These are phyloP conservation scores for Puya raimondii DNA, from an alignment of 176 grass and related monocot genomes.

Conservation along the genomic window DNA sequence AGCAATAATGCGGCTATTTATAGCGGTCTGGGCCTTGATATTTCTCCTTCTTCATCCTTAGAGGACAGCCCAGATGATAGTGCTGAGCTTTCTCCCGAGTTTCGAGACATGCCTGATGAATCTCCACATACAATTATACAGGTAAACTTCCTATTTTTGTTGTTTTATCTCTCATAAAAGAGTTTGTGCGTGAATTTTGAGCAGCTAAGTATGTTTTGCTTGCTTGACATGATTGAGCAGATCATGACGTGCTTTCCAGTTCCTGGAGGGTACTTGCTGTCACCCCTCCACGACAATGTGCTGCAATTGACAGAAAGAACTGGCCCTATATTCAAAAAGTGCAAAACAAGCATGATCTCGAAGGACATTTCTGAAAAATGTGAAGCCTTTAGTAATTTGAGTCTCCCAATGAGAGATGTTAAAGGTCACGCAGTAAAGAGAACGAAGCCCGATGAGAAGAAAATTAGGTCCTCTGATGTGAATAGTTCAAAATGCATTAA, in stretches of 20 bases:
- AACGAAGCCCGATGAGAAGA: conserved; percentile 44
- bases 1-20: conserved; percentile 91
- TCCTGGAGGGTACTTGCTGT: conserved; percentile 68
- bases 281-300: conserved; percentile 50
- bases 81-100: conserved; percentile 49
- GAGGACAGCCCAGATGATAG: conserved; percentile 70
- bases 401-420: conserved; percentile 14
- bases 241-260: conserved; percentile 66
- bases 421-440: conserved; percentile 47
- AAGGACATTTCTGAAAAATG: conserved; percentile 31
- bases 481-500: conserved; percentile 40
- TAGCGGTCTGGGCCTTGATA: conserved; percentile 75
- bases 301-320: conserved; percentile 55
- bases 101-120: conserved; percentile 45
- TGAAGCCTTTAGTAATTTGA: conserved; percentile 15
- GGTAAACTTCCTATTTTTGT: conserved; percentile 38
- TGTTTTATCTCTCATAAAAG: background rate
- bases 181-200: background rate
- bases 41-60: conserved; percentile 77
- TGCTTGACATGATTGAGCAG: conserved; percentile 37
- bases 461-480: conserved; percentile 27
- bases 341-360: conserved; percentile 24
- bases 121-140: conserved; percentile 81
- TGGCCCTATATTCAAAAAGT: conserved; percentile 36
- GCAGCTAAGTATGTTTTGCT: conserved; percentile 16